Percentiles rank a stretch among this genome's conserved stretches.
phyloP scores from a whole-genome alignment of 176 grass and related monocot genomes.

The Urochloa ruziziensis region DNA sequence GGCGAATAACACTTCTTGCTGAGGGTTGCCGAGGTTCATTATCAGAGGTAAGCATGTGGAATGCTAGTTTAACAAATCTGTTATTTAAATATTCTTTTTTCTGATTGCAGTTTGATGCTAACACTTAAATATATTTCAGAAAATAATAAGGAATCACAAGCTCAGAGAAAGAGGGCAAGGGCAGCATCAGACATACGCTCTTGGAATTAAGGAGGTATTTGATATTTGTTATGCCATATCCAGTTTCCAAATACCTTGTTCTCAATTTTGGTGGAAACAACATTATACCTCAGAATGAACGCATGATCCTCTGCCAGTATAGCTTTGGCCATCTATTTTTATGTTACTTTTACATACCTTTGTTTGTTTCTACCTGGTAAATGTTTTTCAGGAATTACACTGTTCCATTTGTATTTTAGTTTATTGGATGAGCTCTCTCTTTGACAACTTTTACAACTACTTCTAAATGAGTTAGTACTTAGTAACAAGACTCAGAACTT shows the following conservation, averaged over 20 bases:
- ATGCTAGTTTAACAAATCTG: not conserved
- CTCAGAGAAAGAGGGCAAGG: constrained; percentile 86
- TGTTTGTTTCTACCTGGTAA: not conserved
- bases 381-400: not conserved
- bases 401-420: not conserved
- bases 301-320: not conserved
- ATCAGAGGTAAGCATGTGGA: constrained; percentile 76
- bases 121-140: constrained; percentile 35
- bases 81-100: constrained; percentile 1
- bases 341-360: not conserved
- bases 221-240: not conserved
- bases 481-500: not conserved
- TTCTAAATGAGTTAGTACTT: constrained; percentile 1
- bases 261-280: constrained; percentile 7
- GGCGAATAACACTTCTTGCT: constrained; percentile 76
- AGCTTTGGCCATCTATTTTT: not conserved
- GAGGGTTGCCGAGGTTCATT: constrained; percentile 97
- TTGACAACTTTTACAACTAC: not conserved
- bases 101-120: constrained; percentile 15
- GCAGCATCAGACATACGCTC: constrained; percentile 97
- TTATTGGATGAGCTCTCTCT: not conserved
- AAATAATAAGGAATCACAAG: constrained; percentile 77
- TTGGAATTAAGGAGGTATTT: constrained; percentile 95
- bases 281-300: not conserved
- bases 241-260: not conserved